These are phyloP conservation scores for Coccinonectria pachysandricola DNA, from an alignment of 2,329 filamentous ascomycete species.

Conservation along the genomic window DNA sequence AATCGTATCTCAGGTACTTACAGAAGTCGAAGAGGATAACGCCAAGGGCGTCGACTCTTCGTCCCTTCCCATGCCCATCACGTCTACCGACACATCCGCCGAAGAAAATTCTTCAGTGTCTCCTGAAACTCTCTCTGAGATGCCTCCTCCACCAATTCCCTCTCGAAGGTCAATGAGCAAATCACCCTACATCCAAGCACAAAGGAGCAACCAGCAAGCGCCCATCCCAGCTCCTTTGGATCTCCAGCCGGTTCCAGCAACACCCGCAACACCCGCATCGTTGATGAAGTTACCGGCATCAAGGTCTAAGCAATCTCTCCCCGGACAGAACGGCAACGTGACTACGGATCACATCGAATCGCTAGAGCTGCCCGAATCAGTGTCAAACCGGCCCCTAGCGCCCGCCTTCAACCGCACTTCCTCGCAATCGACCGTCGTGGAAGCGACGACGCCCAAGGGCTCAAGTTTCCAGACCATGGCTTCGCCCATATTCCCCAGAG, in stretches of 20 bases:
- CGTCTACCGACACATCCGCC: conserved; percentile 40
- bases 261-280: conserved; percentile 65
- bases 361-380: conserved; percentile 64
- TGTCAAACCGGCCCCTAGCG: conserved; percentile 21
- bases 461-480: conserved; percentile 38
- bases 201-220: conserved; percentile 27
- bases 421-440: conserved; percentile 25
- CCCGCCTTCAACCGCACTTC: conserved; percentile 33
- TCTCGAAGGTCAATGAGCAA: conserved; percentile 52
- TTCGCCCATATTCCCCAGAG: conserved; percentile 36
- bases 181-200: conserved; percentile 56
- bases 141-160: conserved; percentile 59
- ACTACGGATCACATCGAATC: conserved; percentile 45
- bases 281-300: conserved; percentile 65
- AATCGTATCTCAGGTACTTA: conserved; percentile 45
- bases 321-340: conserved; percentile 29
- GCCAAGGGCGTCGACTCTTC: conserved; percentile 23
- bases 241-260: conserved; percentile 37
- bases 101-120: conserved; percentile 57
- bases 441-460: conserved; percentile 37
- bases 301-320: conserved; percentile 36
- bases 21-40: conserved; percentile 38
- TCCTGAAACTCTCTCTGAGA: conserved; percentile 52
- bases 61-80: conserved; percentile 28
- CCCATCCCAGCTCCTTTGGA: conserved; percentile 13